These are phyloP conservation scores for Neoscytalidium dimidiatum DNA, from an alignment of 2,329 filamentous ascomycete genomes.

Conservation along the genomic window DNA sequence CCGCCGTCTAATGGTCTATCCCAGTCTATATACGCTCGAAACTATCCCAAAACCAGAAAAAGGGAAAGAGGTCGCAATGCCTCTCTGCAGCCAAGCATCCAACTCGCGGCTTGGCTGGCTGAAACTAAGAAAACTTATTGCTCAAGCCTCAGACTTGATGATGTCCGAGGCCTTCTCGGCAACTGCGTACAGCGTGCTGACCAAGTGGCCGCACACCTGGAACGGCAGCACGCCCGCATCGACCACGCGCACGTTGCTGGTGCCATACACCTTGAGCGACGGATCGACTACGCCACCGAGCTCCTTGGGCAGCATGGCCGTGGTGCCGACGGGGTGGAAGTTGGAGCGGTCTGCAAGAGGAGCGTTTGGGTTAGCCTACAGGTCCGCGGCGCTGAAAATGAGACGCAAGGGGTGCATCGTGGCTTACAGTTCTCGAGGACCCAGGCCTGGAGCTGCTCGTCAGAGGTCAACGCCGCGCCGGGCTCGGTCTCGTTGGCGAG, in stretches of 20 bases:
- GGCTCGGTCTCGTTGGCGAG: conserved; percentile 28
- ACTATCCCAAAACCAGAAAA: background rate
- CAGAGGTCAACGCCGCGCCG: conserved; percentile 24
- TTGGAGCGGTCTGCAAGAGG: conserved; percentile 11
- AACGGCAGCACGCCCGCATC: conserved; percentile 24
- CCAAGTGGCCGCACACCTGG: conserved; percentile 18
- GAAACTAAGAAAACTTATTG: background rate
- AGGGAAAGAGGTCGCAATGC: background rate
- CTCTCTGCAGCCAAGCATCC: background rate
- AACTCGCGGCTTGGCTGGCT: background rate
- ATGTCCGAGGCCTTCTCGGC: conserved; percentile 30
- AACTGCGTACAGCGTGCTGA: conserved; percentile 20
- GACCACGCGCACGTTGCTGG: conserved; percentile 21
- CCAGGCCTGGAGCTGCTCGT: conserved; percentile 29
- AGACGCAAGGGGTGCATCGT: background rate
- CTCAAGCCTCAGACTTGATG: conserved; percentile 28
- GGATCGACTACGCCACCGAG: conserved; percentile 34
- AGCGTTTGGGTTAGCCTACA: background rate
- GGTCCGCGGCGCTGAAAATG: background rate
- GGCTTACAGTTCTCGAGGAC: conserved; percentile 22
- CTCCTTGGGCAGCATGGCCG: conserved; percentile 15
- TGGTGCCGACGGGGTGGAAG: conserved; percentile 20
- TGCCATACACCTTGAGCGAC: conserved; percentile 32
- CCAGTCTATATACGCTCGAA: background rate
- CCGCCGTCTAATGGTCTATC: background rate